Base-by-base conservation (phyloP, 176 grass and related monocot genomes). In the Tuctoria greenei region DNA sequence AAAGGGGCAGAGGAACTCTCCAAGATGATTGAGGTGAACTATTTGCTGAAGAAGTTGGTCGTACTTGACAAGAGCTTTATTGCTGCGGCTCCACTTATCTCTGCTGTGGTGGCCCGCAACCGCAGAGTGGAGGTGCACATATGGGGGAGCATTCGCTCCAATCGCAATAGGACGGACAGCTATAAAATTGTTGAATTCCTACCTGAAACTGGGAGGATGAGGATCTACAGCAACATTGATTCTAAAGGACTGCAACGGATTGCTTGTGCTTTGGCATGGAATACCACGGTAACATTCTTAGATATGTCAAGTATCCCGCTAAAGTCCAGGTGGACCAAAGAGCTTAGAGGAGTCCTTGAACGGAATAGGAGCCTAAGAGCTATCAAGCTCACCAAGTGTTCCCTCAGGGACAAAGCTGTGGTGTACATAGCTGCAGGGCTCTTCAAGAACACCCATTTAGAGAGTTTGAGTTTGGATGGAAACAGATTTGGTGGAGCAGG, bases 401-500 rank as follows among this genome's bases (percentile, higher is more conserved):
- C 78, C 61, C 86, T 97, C 27, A 28, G 81, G 61, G 81, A 97
- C 81, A 93, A 88, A 87, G 86, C 88, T 0, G 79, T 86, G 31
- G 95, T 97, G 34, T 93, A 93, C 73, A 88, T 97, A 84, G 95
- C 88, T 85, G 95, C 95, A 42, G 95, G 95, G 38, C 88, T 97
- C 56, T 93, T 97, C 84, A 92, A 88, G 81, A 97, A 97, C 72
- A 86, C 21, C 14, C 85, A 75, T 75, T 84, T 97, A 37, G 88
- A 92, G 76, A 90, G 74, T 66, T 84, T 97, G 76, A 61, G 44
- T n/a, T 74, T 97, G 58, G 88, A 97, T 73, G 91, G 86, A 37
- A 97, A 97, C 51, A 60, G 35, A 67, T 92, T 97, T 79, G 75
- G 81, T 67, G 88, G 91, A 79, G 79, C 88, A 77, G 95, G 95